phyloP scores from a whole-genome alignment of 129 eudicot species.

The Tanacetum coccineum region DNA sequence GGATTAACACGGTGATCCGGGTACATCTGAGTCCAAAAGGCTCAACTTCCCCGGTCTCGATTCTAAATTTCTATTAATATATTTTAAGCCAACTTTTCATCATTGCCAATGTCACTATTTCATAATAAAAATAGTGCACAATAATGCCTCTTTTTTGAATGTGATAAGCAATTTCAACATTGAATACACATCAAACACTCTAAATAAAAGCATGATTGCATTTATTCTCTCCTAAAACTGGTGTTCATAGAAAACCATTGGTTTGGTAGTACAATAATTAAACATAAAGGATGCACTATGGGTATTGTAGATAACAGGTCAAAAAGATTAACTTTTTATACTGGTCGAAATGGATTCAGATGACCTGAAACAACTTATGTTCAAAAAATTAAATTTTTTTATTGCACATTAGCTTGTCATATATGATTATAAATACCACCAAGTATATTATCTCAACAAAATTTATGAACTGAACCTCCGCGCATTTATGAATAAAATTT shows the following conservation, averaged over 20 bases:
- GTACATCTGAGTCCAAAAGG: background rate
- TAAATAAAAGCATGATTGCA: too few relatives aligned
- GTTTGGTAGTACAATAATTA: background rate
- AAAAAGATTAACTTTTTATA: too few relatives aligned
- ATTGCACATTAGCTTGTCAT: background rate
- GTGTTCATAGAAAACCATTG: too few relatives aligned
- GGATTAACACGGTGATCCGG: too few relatives aligned
- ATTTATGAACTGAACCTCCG: too few relatives aligned
- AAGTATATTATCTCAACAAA: too few relatives aligned
- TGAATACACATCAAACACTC: too few relatives aligned
- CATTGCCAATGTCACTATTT: background rate
- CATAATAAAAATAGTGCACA: background rate
- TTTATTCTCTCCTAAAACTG: too few relatives aligned
- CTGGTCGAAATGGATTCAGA: background rate
- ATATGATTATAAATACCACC: background rate
- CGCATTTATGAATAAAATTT: too few relatives aligned
- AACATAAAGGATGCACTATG: background rate
- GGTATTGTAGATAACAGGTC: background rate
- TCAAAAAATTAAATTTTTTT: background rate
- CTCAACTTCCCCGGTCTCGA: background rate
- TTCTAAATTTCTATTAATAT: background rate
- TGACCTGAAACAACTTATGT: background rate
- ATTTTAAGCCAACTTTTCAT: background rate
- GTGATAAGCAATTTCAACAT: too few relatives aligned
- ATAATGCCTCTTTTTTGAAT: too few relatives aligned